Base-by-base conservation (phyloP, 192 early-diverging fungal species). In the Coemansia sp. region DNA sequence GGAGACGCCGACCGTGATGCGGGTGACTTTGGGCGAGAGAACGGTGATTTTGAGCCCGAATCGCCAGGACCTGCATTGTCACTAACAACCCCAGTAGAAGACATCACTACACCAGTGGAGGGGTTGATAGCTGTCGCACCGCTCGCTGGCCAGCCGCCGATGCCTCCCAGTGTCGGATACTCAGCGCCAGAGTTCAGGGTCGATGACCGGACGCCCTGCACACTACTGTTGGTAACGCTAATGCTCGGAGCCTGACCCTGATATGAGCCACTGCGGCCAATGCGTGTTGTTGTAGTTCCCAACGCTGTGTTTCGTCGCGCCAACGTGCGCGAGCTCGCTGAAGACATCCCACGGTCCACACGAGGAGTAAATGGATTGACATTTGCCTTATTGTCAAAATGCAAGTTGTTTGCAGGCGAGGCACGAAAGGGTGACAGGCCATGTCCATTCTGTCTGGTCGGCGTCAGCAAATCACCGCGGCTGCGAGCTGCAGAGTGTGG, bases 361-460 rank as follows among this genome's bases (percentile, higher is more conserved):
- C 79, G 74, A 32, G 79, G 79, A 21, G 74, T 73, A 51, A 82
- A 82, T 20, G 79, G 79, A 39, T 82, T 82, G 19, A 57, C 51
- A 22, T 50, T 64, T 14, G 71, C 27, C 22, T 53, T 68, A 6
- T 67, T 29, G 21, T 76, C 79, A n/a, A 70, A 63, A 29, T 60
- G 27, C 20, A 64, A 32, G 64, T 57, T 61, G 52, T 60, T 65
- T 6, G 74, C 59, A 11, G 76, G 55, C 33, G 74, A 51, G 11
- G 68, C 73, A 58, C 71, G 66, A 30, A 75, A 71, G 4, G 72
- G 72, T 51, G 71, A 70, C n/a, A 53, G 61, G 4, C 54, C 23
- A 5, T 50, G 14, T 25, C 36, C 23, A 50, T 20, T 59, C 32
- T 54, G 74, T 10, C 74, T 62, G 5, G 70, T 62, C 19, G 74